Evolutionary conservation across 371 early-diverging fungal genomes (phyloP).

Genomic region (Mortierella sp.): DNA sequence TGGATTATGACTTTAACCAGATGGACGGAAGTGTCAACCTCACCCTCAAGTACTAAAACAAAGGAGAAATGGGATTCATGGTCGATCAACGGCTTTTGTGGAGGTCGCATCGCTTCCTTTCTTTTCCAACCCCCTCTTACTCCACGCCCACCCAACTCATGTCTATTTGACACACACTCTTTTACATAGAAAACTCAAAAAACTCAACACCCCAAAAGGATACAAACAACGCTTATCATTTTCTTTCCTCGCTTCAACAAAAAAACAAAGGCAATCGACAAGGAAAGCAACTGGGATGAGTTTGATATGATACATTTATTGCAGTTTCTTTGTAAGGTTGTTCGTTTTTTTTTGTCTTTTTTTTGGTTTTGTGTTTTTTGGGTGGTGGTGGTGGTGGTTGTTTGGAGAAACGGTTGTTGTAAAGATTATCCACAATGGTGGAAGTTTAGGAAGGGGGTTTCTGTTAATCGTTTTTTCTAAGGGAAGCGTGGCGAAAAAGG

Average conservation of each 20-base stretch:
- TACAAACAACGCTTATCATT: not conserved
- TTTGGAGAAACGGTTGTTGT: not conserved
- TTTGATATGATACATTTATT: constrained; percentile 17
- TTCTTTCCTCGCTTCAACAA: not conserved
- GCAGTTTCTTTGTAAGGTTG: no score
- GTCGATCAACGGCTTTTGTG: not conserved
- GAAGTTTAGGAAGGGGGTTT: not conserved
- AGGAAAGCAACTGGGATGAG: no score
- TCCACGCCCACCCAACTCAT: not conserved
- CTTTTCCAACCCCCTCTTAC: not conserved
- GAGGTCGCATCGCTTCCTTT: not conserved
- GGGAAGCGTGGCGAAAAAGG: not conserved
- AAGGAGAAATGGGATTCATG: not conserved
- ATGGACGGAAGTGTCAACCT: constrained; percentile 62
- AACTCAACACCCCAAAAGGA: not conserved
- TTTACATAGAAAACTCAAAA: not conserved
- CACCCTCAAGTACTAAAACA: constrained; percentile 60
- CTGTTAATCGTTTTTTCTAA: not conserved
- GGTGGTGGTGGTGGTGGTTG: no score
- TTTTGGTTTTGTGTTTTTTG: not conserved
- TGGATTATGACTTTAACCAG: constrained; percentile 61
- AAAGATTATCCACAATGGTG: not conserved
- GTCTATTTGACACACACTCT: not conserved
- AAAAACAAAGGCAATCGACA: no score
- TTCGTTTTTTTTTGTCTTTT: not conserved